phyloP scores from a whole-genome alignment of 1,139 yeast species.

The Taphrina communis region DNA sequence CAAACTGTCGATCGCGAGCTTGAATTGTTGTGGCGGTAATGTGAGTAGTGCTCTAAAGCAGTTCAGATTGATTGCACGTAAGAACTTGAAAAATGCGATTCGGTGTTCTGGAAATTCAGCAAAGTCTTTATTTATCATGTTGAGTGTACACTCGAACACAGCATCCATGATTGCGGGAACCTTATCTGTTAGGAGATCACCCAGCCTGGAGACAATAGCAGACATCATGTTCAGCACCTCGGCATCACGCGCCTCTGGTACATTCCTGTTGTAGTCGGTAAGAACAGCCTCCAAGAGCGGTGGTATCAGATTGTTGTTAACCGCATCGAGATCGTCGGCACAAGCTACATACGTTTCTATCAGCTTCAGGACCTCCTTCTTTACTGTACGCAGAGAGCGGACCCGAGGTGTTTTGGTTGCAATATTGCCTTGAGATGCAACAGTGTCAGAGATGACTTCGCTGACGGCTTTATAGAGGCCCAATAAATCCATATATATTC shows the following conservation, averaged over 20 bases:
- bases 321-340: conserved; percentile 84
- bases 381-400: conserved; percentile 92
- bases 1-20: conserved; percentile 87
- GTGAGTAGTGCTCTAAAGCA: conserved; percentile 85
- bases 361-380: conserved; percentile 88
- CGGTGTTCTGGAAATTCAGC: conserved; percentile 98
- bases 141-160: conserved; percentile 91
- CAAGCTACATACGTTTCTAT: conserved; percentile 86
- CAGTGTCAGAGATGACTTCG: conserved; percentile 80
- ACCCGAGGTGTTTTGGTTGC: conserved; percentile 96
- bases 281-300: conserved; percentile 84
- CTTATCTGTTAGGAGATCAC: conserved; percentile 81
- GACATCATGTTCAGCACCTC: conserved; percentile 96
- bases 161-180: conserved; percentile 85
- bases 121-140: conserved; percentile 93
- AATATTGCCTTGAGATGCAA: conserved; percentile 75
- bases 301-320: conserved; percentile 80
- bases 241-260: conserved; percentile 97
- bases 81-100: conserved; percentile 88
- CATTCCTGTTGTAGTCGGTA: conserved; percentile 85
- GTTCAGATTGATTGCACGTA: conserved; percentile 83
- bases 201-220: conserved; percentile 84
- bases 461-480: conserved; percentile 88
- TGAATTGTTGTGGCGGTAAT: conserved; percentile 90
- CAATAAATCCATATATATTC: conserved; percentile 87